Evolutionary conservation across 163 green algal species (phyloP), one percentile per base, ranked within the genome.

Genomic region (Scenedesmus sp.): DNA sequence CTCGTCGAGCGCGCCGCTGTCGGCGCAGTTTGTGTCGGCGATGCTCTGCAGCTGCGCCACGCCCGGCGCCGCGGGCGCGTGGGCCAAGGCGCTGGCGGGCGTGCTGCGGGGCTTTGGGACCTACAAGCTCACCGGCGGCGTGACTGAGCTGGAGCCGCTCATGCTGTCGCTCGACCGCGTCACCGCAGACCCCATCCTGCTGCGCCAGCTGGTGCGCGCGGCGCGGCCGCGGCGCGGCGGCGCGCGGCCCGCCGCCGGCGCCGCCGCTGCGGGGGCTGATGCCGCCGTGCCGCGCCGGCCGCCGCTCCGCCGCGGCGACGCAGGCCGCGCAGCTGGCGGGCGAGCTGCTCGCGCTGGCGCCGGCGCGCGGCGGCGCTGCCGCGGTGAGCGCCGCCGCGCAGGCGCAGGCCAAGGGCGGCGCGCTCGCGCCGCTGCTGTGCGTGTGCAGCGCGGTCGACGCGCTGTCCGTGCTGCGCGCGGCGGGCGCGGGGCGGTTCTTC

Each of bases 51-150:
- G 36, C 36, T 69, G n/a, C 70, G 63, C 51, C 50, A 60, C 22
- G 17, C n/a, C 42, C 13, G 39, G 17, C 15, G 24, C 28, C 36
- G 56, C 71, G 14, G 42, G 57, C 45, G 42, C 54, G 13, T 48
- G 22, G 56, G 33, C 10, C 29, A 54, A n/a, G 42, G 29, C 72
- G n/a, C 15, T 80, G 5, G 6, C 13, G 11, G 42, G 24, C 20
- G 24, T 29, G 2, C 29, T 80, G n/a, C 36, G 39, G 28, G 58
- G 42, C 15, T 80, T 80, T 63, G 42, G 33, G 5, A n/a, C 7
- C 17, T 72, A 73, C 62, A 81, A 81, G 33, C 42, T 81, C 2
- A 54, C 50, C 28, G 73, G 50, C 7, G 73, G 73, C 5, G 44
- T 73, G 0, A 56, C 58, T 5, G 73, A 65, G 34, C 48, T 81